Conservation (phyloP, 441 rosid genomes). For the Syzygium syzygioides region DNA sequence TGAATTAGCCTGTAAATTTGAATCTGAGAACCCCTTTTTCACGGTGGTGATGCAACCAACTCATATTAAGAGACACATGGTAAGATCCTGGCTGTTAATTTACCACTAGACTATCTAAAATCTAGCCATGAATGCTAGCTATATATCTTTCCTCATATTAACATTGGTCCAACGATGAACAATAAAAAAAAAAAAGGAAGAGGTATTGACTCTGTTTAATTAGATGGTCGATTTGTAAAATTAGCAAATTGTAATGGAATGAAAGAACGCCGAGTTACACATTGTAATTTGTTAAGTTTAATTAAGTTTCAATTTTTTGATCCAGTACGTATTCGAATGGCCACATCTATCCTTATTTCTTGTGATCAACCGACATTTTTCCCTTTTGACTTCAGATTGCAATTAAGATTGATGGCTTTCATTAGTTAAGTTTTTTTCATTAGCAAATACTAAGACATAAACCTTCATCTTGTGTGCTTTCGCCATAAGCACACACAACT, state of each 20-base stretch:
- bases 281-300: neutral
- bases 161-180: neutral
- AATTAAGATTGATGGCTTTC: neutral
- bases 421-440: neutral
- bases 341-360: neutral
- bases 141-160: neutral
- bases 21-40: neutral
- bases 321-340: neutral
- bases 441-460: neutral
- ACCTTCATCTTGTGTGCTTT: neutral
- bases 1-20: neutral
- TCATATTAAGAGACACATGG: neutral
- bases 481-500: neutral
- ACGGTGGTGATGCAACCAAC: neutral
- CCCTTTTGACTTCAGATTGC: neutral
- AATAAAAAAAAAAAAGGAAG: neutral
- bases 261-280: neutral
- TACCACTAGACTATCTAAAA: neutral
- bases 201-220: neutral
- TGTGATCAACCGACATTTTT: neutral
- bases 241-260: neutral
- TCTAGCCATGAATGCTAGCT: neutral
- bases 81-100: neutral
- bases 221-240: neutral
- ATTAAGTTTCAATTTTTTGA: neutral